phyloP scores from a whole-genome alignment of 306 rosid genomes.

The Trifolium pratense region DNA sequence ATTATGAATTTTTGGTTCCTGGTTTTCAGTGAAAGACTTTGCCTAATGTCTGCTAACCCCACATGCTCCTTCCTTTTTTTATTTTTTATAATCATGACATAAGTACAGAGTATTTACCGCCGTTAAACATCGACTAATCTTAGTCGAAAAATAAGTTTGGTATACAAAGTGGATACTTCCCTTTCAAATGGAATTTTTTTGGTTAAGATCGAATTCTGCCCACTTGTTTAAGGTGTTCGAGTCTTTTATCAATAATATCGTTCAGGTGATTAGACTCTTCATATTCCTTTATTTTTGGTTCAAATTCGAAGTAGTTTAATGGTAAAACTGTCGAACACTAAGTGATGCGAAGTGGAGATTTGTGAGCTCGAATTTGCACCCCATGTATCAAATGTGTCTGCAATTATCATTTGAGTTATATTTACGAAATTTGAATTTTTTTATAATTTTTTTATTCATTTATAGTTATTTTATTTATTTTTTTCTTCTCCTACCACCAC shows the following conservation, averaged over 20 bases:
- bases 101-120: too few relatives aligned
- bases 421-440: too few relatives aligned
- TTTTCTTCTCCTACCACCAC: slow-evolving; percentile 45
- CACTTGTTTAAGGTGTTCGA: too few relatives aligned
- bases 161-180: too few relatives aligned
- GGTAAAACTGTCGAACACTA: too few relatives aligned
- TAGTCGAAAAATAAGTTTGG: background rate
- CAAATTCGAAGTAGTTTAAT: too few relatives aligned
- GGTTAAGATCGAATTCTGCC: background rate
- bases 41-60: slow-evolving; percentile 56
- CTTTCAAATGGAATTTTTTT: too few relatives aligned
- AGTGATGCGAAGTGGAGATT: too few relatives aligned
- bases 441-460: too few relatives aligned
- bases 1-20: slow-evolving; percentile 54
- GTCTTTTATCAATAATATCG: background rate
- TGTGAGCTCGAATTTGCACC: too few relatives aligned
- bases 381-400: too few relatives aligned
- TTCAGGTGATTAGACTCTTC: background rate
- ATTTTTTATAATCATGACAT: background rate
- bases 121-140: background rate
- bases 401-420: too few relatives aligned
- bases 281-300: background rate
- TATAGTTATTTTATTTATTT: slow-evolving; percentile 1
- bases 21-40: slow-evolving; percentile 73
- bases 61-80: slow-evolving; percentile 54